Conservation (phyloP, 495 filamentous ascomycete species). For the Trichoderma orchidacearum region DNA sequence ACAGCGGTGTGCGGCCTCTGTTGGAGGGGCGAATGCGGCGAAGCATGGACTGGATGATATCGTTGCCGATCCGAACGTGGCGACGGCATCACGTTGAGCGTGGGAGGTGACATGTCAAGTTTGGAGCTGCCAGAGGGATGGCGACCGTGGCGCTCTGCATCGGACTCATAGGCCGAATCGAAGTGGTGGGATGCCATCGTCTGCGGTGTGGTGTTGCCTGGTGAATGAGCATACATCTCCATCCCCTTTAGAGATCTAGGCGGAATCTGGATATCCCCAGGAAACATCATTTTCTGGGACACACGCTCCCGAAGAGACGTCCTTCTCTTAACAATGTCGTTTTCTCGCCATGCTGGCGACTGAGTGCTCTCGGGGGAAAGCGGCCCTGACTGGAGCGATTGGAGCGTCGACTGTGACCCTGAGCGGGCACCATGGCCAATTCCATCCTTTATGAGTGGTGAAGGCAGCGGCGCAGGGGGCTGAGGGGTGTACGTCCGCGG, state of each 20-base stretch:
- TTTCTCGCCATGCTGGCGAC: slow-evolving; percentile 7
- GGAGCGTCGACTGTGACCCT: neutral
- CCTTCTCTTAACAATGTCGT: slow-evolving; percentile 17
- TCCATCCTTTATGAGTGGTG: slow-evolving; percentile 17
- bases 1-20: slow-evolving; percentile 38
- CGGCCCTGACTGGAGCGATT: neutral
- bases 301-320: slow-evolving; percentile 35
- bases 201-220: slow-evolving; percentile 23
- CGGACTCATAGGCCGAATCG: slow-evolving; percentile 36
- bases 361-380: neutral
- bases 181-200: slow-evolving; percentile 6
- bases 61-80: slow-evolving; percentile 38
- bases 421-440: neutral
- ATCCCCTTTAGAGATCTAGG: slow-evolving; percentile 2
- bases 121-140: slow-evolving; percentile 1
- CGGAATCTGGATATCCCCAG: slow-evolving; percentile 31
- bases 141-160: slow-evolving; percentile 23
- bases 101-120: slow-evolving; percentile 19
- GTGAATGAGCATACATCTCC: slow-evolving; percentile 12
- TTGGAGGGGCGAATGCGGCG: slow-evolving; percentile 39
- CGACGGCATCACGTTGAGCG: slow-evolving; percentile 27
- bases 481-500: slow-evolving; percentile 40
- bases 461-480: slow-evolving; percentile 32
- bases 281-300: slow-evolving; percentile 29
- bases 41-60: slow-evolving; percentile 39